A percentile compares a stretch with the other conserved stretches of the same genome.
These are phyloP conservation scores for Neonectria magnoliae DNA, from an alignment of 2,329 filamentous ascomycete genomes.

Conservation along the genomic window DNA sequence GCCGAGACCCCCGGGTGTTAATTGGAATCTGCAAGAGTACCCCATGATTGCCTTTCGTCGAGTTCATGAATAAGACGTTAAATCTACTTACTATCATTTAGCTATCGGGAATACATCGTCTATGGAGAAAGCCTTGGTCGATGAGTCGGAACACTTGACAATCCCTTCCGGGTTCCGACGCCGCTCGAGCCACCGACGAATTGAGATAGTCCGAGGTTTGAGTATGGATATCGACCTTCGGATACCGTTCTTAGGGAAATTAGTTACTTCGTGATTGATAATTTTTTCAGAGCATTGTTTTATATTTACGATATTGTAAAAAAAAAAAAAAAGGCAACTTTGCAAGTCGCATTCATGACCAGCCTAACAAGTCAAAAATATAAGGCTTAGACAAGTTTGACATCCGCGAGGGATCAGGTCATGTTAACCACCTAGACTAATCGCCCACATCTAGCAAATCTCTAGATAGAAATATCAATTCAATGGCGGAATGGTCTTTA, in stretches of 20 bases:
- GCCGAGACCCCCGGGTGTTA: slow-evolving; percentile 1
- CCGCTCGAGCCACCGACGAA: neutral
- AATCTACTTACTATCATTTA: slow-evolving; percentile 7
- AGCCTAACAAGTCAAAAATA: too few relatives aligned
- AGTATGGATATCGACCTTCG: neutral
- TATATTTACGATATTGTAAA: neutral
- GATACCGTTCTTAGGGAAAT: neutral
- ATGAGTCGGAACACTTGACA: slow-evolving; percentile 1
- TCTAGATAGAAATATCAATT: too few relatives aligned
- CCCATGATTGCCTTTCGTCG: neutral
- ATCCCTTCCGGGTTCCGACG: slow-evolving; percentile 6
- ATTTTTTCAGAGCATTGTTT: too few relatives aligned
- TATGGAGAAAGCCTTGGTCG: neutral
- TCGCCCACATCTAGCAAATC: too few relatives aligned
- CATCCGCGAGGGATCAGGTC: too few relatives aligned
- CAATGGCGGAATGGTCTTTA: too few relatives aligned
- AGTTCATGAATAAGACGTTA: neutral
- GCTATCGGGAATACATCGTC: neutral
- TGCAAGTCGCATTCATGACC: too few relatives aligned
- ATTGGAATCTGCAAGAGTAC: neutral
- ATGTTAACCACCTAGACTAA: too few relatives aligned
- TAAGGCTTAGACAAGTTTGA: too few relatives aligned
- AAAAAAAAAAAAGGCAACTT: neutral
- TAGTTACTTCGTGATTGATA: too few relatives aligned
- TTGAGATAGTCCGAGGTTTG: neutral